Percentiles rank a stretch among this genome's conserved stretches.
Conservation (phyloP, 1,284 basidiomycete species). For the Fomitopsis pinicola region DNA sequence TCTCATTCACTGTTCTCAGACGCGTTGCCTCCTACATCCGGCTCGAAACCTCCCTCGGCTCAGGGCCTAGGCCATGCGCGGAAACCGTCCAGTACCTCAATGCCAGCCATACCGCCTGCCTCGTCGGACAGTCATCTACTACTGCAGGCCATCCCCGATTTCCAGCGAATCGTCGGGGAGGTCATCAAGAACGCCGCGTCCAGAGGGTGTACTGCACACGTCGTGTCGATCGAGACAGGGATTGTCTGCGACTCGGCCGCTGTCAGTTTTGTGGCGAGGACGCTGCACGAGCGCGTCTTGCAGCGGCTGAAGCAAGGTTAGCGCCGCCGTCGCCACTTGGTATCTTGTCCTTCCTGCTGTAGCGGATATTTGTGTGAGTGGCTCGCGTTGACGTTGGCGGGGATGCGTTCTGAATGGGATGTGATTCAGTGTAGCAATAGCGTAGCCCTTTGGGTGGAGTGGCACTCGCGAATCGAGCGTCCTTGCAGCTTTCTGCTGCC, state of each 20-base stretch:
- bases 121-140: conserved; percentile 27
- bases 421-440: not conserved
- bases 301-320: conserved; percentile 11
- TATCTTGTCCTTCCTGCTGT: not conserved
- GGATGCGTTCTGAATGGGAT: not conserved
- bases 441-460: not conserved
- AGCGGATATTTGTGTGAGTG: not conserved
- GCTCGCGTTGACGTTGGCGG: not conserved
- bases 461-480: not conserved
- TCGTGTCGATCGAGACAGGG: conserved; percentile 58
- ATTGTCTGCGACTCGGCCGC: conserved; percentile 52
- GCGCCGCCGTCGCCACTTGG: not conserved
- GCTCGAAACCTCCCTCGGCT: conserved; percentile 4
- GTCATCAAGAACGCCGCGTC: conserved; percentile 33
- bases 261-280: conserved; percentile 44
- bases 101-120: not conserved
- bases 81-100: not conserved
- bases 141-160: conserved; percentile 59
- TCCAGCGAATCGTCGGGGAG: conserved; percentile 45
- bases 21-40: conserved; percentile 1
- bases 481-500: not conserved
- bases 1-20: conserved; percentile 53
- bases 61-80: not conserved
- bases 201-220: conserved; percentile 32
- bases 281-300: conserved; percentile 35